Conservation (phyloP, 2,329 filamentous ascomycete genomes). For the Xylaria sp. region DNA sequence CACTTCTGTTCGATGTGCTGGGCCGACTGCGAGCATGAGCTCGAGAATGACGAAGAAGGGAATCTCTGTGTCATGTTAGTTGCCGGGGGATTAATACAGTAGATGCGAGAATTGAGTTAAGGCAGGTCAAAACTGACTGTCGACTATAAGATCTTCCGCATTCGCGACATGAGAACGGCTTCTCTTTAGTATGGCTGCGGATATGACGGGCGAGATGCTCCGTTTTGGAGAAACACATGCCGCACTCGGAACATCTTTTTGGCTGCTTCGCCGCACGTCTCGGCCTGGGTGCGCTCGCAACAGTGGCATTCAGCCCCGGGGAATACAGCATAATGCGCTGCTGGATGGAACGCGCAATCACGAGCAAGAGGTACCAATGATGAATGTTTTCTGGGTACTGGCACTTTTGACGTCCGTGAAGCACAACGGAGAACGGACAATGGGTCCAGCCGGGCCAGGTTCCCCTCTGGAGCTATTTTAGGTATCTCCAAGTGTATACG, state of each 20-base stretch:
- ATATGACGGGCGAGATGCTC: slow-evolving; percentile 35
- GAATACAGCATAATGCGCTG: slow-evolving; percentile 31
- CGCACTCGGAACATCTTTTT: slow-evolving; percentile 34
- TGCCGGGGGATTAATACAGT: neutral
- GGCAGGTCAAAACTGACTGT: slow-evolving; percentile 28
- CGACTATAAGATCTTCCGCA: slow-evolving; percentile 36
- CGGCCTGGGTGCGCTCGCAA: slow-evolving; percentile 25
- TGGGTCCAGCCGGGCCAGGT: slow-evolving; percentile 18
- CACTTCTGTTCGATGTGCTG: slow-evolving; percentile 24
- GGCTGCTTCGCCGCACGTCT: slow-evolving; percentile 33
- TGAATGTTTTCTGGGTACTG: slow-evolving; percentile 11
- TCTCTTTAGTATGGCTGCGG: slow-evolving; percentile 36
- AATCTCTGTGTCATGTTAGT: slow-evolving; percentile 31
- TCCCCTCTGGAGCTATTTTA: slow-evolving; percentile 34
- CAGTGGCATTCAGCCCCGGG: slow-evolving; percentile 21
- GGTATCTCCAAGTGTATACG: slow-evolving; percentile 1
- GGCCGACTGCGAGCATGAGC: slow-evolving; percentile 23
- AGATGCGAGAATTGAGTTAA: neutral
- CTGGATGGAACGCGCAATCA: neutral
- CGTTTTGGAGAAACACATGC: slow-evolving; percentile 36
- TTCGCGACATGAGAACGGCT: slow-evolving; percentile 34
- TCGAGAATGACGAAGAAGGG: slow-evolving; percentile 35
- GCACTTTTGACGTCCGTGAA: slow-evolving; percentile 20
- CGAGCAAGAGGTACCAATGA: slow-evolving; percentile 20
- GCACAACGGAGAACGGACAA: slow-evolving; percentile 22